Percentiles rank a stretch among this genome's conserved stretches.
Evolutionary conservation across 768 basidiomycete species (phyloP).

Genomic region (Xerocomellus intermedius): DNA sequence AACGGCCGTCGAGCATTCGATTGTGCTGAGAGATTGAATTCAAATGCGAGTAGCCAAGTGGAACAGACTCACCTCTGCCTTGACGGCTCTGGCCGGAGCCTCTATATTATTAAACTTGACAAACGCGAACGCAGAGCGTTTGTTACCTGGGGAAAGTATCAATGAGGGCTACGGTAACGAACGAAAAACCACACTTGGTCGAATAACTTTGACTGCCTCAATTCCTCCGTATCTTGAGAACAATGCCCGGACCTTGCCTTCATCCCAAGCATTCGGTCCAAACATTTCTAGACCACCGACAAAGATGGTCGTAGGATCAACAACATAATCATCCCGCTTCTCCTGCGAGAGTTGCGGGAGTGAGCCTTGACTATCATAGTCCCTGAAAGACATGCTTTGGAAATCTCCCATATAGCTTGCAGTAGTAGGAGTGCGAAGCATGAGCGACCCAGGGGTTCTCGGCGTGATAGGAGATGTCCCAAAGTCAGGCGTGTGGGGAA

Average conservation of each 20-base stretch:
- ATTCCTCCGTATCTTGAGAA: slow-evolving; percentile 67
- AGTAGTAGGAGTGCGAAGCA: slow-evolving; percentile 50
- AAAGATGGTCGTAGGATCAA: slow-evolving; percentile 71
- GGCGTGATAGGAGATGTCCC: slow-evolving; percentile 51
- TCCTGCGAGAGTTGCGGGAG: slow-evolving; percentile 23
- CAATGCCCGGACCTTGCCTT: slow-evolving; percentile 53
- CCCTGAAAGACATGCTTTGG: slow-evolving; percentile 28
- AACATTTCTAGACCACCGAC: slow-evolving; percentile 72
- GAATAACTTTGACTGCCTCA: slow-evolving; percentile 62
- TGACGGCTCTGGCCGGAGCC: slow-evolving; percentile 63
- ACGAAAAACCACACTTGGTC: slow-evolving; percentile 50
- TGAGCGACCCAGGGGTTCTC: slow-evolving; percentile 46
- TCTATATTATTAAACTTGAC: slow-evolving; percentile 66
- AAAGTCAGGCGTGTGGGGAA: slow-evolving; percentile 45
- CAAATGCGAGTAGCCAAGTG: background rate
- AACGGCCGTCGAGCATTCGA: slow-evolving; percentile 62
- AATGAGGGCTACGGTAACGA: background rate
- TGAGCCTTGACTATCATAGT: slow-evolving; percentile 22
- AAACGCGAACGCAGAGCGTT: slow-evolving; percentile 74
- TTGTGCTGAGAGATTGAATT: slow-evolving; percentile 54
- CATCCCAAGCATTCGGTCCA: slow-evolving; percentile 66
- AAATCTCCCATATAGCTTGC: slow-evolving; percentile 36
- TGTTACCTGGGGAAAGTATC: slow-evolving; percentile 44
- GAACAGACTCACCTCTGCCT: slow-evolving; percentile 50
- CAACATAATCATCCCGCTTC: slow-evolving; percentile 35